Conservation (phyloP, 1,284 basidiomycete genomes). For the Puccinia horiana region DNA sequence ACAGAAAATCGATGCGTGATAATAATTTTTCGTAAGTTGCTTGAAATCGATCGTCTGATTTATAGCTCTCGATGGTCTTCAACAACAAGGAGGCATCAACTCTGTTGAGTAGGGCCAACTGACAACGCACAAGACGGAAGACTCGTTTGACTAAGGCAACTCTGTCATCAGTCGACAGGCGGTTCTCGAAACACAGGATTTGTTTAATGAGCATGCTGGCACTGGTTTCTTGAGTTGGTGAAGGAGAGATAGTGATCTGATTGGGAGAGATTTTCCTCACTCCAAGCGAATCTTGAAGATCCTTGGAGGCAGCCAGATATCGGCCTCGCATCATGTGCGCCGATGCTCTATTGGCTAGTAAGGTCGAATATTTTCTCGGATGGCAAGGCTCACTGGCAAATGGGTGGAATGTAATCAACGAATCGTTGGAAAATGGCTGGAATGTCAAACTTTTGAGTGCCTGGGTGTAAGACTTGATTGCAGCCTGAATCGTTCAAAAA, state of each 20-base stretch:
- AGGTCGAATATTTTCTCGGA: constrained; percentile 6
- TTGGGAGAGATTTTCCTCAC: too few relatives aligned
- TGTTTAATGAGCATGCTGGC: background rate
- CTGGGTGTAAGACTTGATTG: background rate
- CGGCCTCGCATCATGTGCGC: background rate
- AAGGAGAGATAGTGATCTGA: background rate
- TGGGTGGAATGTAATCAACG: background rate
- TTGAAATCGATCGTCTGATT: background rate
- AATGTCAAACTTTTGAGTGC: background rate
- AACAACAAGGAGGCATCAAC: background rate
- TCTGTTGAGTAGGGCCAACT: constrained; percentile 11
- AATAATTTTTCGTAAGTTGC: background rate
- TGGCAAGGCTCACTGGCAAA: constrained; percentile 1
- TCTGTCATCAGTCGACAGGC: background rate
- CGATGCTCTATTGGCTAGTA: constrained; percentile 22
- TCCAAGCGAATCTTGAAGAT: background rate
- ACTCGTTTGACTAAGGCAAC: background rate
- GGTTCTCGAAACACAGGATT: background rate
- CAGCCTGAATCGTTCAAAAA: too few relatives aligned
- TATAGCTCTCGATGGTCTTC: background rate
- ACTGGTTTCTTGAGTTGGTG: background rate
- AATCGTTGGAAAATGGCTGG: background rate
- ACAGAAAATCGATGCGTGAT: background rate
- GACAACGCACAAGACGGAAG: constrained; percentile 14
- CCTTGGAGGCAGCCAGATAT: background rate